Base-by-base conservation (phyloP, 2,329 filamentous ascomycete genomes). In the Sclerotinia glacialis region DNA sequence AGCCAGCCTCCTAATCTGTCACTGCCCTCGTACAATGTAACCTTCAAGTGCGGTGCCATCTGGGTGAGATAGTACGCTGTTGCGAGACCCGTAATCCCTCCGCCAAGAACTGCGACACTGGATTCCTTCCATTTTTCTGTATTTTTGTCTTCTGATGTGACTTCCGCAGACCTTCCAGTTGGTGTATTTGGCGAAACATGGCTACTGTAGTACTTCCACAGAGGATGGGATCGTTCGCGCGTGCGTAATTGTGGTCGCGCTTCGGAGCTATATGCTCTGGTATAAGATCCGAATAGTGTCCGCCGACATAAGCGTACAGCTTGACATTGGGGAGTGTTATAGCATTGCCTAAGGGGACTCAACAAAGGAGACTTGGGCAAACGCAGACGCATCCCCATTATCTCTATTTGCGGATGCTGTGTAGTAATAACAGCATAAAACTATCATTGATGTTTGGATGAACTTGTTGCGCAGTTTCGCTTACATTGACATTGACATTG, bases 1-100 rank as follows among this genome's bases (percentile, higher is more conserved):
- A 98, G 81, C 93, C 93, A 98, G 55, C 95, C 95, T 53, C 95
- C 95, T 0, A 94, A 77, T 26, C 86, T 83, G 28, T 84, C 76
- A 37, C 82, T 84, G 26, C 84, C 84, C 77, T 99, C 95, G 77
- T 92, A 97, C 12, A 99, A 76, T 0, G 91, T 95, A 73, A 99
- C 87, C 62, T 87, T 86, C 44, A 86, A 83, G 66, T 83, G 81
- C 5, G 88, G 86, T n/a, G 90, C 83, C 73, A 88, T 81, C 71
- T 86, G 85, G 16, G 87, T 82, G 54, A 97, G 82, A 77, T 91
- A 93, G 80, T 91, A 92, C 40, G 92, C 92, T 49, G 88, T 84
- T 46, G 89, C 85, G 58, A 97, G 84, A 61, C 93, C 93, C 1
- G 92, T 95, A 75, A 97, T 88, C 50, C 93, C 93, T 68, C 88